Conservation (phyloP, 2,329 filamentous ascomycete genomes). For the Kalaharituber pfeilii region DNA sequence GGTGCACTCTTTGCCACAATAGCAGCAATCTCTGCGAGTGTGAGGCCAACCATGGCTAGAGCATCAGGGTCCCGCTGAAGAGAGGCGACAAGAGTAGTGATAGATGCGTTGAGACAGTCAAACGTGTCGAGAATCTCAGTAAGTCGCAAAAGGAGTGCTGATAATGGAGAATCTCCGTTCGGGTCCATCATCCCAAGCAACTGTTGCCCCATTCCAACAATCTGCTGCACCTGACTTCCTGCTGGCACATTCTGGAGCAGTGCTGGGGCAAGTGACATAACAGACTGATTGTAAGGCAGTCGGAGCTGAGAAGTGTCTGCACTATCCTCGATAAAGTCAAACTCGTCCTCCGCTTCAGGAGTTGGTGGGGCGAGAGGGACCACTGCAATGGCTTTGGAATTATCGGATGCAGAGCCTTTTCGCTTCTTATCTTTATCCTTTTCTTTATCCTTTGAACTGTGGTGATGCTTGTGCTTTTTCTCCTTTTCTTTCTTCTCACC, state of each 20-base stretch:
- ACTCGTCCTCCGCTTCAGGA: not conserved
- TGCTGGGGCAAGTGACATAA: slow-evolving; percentile 9
- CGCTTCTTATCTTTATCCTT: slow-evolving; percentile 7
- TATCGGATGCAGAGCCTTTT: slow-evolving; percentile 3
- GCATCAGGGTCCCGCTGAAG: slow-evolving; percentile 72
- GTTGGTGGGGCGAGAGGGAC: not conserved
- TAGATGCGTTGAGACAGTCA: slow-evolving; percentile 33
- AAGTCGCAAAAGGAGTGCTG: slow-evolving; percentile 18
- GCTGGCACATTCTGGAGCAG: slow-evolving; percentile 7
- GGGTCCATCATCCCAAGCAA: slow-evolving; percentile 6
- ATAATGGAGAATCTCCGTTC: slow-evolving; percentile 8
- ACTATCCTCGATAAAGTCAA: not conserved
- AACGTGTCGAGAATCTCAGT: slow-evolving; percentile 22
- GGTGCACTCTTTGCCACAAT: slow-evolving; percentile 72
- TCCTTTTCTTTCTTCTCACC: not conserved
- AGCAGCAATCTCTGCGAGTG: slow-evolving; percentile 76
- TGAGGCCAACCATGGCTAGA: slow-evolving; percentile 82
- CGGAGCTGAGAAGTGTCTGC: not conserved
- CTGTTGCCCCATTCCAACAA: slow-evolving; percentile 4
- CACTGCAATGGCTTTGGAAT: not conserved
- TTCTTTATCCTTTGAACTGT: slow-evolving; percentile 4
- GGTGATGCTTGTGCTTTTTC: not conserved
- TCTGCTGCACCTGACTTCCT: slow-evolving; percentile 11
- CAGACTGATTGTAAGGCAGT: slow-evolving; percentile 10
- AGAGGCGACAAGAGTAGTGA: slow-evolving; percentile 62